Evolutionary conservation across 257 asterid genomes (phyloP).

Genomic region (Prunella vulgaris): DNA sequence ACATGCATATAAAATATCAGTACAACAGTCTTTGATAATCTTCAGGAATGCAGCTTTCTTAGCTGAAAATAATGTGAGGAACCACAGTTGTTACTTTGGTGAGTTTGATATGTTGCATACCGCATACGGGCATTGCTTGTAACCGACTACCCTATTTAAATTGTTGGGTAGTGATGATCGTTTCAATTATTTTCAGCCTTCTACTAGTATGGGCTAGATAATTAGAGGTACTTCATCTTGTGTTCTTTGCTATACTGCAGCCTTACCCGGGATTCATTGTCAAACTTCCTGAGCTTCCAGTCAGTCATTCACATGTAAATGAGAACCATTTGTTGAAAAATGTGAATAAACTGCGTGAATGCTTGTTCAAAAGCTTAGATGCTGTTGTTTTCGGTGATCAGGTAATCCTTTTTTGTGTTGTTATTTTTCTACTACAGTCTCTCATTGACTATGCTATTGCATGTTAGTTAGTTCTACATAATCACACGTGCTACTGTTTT

Average conservation of each 20-base stretch:
- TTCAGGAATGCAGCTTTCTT: neutral
- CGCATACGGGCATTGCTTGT: slow-evolving; percentile 10
- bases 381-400: slow-evolving; percentile 59
- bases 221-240: slow-evolving; percentile 5
- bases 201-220: neutral
- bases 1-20: neutral
- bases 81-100: neutral
- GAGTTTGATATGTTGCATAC: slow-evolving; percentile 14
- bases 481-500: neutral
- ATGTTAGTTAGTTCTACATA: slow-evolving; percentile 1
- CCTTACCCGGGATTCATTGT: slow-evolving; percentile 26
- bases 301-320: slow-evolving; percentile 29
- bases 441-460: neutral
- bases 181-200: neutral
- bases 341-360: slow-evolving; percentile 55
- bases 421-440: neutral
- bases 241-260: slow-evolving; percentile 34
- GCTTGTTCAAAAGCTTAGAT: slow-evolving; percentile 46
- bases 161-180: neutral
- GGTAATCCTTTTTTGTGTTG: slow-evolving; percentile 36
- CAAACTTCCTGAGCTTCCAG: slow-evolving; percentile 39
- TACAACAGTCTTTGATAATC: neutral
- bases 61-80: slow-evolving; percentile 7
- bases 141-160: neutral
- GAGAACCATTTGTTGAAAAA: slow-evolving; percentile 35